Evolutionary conservation across 2,329 filamentous ascomycete species (phyloP).

Genomic region (Chaetomiaceae sp.): DNA sequence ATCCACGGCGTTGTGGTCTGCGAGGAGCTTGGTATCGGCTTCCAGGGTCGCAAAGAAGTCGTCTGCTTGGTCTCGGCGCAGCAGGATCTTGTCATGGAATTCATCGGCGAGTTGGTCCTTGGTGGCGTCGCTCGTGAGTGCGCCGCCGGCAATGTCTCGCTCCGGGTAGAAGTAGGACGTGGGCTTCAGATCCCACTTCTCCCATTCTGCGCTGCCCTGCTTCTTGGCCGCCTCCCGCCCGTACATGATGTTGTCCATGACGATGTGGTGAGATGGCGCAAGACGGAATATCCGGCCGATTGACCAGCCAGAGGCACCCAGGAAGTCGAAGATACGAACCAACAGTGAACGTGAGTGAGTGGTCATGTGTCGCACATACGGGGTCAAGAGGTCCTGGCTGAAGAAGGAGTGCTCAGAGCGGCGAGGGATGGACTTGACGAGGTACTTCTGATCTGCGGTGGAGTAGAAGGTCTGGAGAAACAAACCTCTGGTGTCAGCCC

Average conservation of each 20-base stretch:
- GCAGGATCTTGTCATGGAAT: constrained; percentile 60
- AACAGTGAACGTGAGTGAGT: constrained; percentile 56
- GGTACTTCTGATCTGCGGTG: constrained; percentile 60
- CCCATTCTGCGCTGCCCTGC: constrained; percentile 45
- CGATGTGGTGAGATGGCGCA: constrained; percentile 65
- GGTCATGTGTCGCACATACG: constrained; percentile 61
- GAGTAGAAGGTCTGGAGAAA: constrained; percentile 61
- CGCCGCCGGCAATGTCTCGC: constrained; percentile 62
- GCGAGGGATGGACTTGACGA: constrained; percentile 67
- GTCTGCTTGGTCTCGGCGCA: constrained; percentile 51
- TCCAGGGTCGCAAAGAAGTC: constrained; percentile 52
- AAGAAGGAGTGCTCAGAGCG: constrained; percentile 69
- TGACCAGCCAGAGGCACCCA: constrained; percentile 50
- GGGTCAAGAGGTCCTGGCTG: constrained; percentile 57
- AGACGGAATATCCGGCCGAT: constrained; percentile 56
- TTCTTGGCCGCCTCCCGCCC: constrained; percentile 46
- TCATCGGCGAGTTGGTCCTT: constrained; percentile 62
- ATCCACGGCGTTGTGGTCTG: constrained; percentile 62
- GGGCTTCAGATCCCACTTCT: constrained; percentile 71
- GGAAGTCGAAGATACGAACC: constrained; percentile 66
- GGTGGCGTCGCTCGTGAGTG: constrained; percentile 58
- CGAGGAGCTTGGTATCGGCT: constrained; percentile 59
- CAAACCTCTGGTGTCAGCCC: not conserved
- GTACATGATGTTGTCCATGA: constrained; percentile 72
- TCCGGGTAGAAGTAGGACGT: constrained; percentile 72